Conservation (phyloP, 352 stramenopile genomes). For the Phytopythium boreale region DNA sequence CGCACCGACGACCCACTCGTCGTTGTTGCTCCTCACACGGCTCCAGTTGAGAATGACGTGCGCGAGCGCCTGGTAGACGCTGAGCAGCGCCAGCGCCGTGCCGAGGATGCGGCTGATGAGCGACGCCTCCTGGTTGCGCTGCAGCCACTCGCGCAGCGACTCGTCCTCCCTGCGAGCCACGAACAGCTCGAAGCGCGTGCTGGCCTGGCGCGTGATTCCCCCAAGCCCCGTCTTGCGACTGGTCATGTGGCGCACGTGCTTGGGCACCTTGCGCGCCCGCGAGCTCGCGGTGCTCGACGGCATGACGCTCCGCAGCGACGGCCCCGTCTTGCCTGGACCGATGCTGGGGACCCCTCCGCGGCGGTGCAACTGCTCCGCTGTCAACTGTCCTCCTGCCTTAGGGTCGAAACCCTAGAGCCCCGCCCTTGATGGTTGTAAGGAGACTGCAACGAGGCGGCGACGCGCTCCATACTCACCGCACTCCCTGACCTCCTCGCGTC, state of each 20-base stretch:
- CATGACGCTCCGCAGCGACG: conserved; percentile 7
- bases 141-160: conserved; percentile 56
- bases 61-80: conserved; percentile 60
- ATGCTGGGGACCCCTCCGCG: background rate
- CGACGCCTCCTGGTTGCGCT: conserved; percentile 73
- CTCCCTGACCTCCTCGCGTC: background rate
- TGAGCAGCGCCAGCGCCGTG: conserved; percentile 43
- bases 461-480: too few relatives aligned
- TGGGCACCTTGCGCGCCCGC: conserved; percentile 22
- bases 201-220: conserved; percentile 18
- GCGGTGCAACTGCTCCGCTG: background rate
- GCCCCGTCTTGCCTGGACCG: conserved; percentile 11
- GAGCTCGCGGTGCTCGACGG: background rate
- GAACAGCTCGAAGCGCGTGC: conserved; percentile 27
- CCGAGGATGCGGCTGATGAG: conserved; percentile 41
- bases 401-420: background rate
- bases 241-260: conserved; percentile 33
- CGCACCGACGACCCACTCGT: conserved; percentile 51
- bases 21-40: conserved; percentile 20
- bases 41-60: conserved; percentile 69
- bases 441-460: background rate
- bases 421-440: background rate
- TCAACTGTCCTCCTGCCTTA: background rate
- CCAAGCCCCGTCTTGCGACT: conserved; percentile 16
- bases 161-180: conserved; percentile 38